Conservation (phyloP, 2,329 filamentous ascomycete genomes). For the Venturia pyrina region DNA sequence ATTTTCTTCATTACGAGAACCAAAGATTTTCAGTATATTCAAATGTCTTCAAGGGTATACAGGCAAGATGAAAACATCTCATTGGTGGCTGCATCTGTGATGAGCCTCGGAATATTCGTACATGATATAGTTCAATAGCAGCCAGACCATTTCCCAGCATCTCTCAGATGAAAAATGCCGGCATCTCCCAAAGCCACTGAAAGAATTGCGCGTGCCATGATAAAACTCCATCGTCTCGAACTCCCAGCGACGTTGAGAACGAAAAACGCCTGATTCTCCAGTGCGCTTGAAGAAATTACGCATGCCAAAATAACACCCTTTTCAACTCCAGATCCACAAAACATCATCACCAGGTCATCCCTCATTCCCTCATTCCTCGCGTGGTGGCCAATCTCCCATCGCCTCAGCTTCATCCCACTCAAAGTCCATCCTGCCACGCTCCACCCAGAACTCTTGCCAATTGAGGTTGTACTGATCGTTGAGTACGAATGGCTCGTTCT, state of each 20-base stretch:
- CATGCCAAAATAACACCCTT: background rate
- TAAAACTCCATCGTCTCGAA: background rate
- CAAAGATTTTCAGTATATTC: background rate
- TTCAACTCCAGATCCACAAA: background rate
- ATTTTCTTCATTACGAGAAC: background rate
- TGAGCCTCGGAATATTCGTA: background rate
- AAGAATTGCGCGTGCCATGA: background rate
- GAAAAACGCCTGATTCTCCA: background rate
- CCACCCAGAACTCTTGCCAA: background rate
- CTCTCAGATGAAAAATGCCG: background rate
- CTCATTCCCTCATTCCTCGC: background rate
- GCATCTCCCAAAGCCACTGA: background rate
- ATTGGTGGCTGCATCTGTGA: background rate
- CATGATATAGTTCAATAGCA: background rate
- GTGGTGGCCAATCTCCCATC: background rate
- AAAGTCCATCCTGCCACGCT: background rate
- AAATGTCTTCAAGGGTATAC: background rate
- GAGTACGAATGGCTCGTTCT: background rate
- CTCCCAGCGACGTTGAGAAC: background rate
- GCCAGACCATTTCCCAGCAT: background rate
- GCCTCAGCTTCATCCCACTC: background rate
- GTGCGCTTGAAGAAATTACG: background rate
- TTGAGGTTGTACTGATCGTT: background rate
- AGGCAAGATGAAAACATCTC: background rate
- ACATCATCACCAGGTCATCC: background rate